These are phyloP conservation scores for Ambrosia hybrid DNA, from an alignment of 140 eudicot species.

Conservation along the genomic window DNA sequence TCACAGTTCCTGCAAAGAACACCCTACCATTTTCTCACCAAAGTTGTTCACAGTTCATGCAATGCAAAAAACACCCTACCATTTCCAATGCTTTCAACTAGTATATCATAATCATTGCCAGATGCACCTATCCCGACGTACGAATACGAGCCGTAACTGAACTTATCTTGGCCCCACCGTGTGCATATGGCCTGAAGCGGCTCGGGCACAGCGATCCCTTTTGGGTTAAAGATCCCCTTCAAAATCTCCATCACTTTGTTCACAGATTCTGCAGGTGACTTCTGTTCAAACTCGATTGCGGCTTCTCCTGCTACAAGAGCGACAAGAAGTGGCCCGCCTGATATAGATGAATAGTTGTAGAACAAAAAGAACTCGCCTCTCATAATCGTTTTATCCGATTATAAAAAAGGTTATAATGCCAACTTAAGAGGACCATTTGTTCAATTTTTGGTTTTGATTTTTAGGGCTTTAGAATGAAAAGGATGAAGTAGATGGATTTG, in stretches of 20 bases:
- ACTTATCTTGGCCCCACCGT: slow-evolving; percentile 97
- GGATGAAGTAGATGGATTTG: no score
- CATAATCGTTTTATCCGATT: slow-evolving; percentile 72
- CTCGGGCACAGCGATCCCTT: slow-evolving; percentile 93
- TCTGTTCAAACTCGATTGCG: slow-evolving; percentile 72
- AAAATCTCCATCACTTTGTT: slow-evolving; percentile 67
- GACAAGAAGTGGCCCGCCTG: slow-evolving; percentile 95
- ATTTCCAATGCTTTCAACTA: slow-evolving; percentile 78
- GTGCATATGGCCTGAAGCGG: slow-evolving; percentile 93
- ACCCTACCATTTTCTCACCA: no score
- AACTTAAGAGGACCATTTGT: no score
- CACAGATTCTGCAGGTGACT: slow-evolving; percentile 83
- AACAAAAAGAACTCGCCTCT: slow-evolving; percentile 96
- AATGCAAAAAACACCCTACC: slow-evolving; percentile 89
- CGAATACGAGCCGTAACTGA: slow-evolving; percentile 82
- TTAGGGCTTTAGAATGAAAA: no score
- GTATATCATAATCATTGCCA: slow-evolving; percentile 92
- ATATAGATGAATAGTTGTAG: slow-evolving; percentile 82
- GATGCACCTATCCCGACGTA: slow-evolving; percentile 94
- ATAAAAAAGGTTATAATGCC: no score
- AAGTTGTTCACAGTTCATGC: no score
- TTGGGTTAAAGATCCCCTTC: slow-evolving; percentile 86
- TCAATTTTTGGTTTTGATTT: no score
- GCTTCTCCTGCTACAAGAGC: slow-evolving; percentile 97
- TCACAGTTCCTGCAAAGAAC: no score